Percentiles rank a stretch among this genome's conserved stretches.
These are phyloP conservation scores for Magnusiomyces clavatus DNA, from an alignment of 1,139 yeast genomes.

Conservation along the genomic window DNA sequence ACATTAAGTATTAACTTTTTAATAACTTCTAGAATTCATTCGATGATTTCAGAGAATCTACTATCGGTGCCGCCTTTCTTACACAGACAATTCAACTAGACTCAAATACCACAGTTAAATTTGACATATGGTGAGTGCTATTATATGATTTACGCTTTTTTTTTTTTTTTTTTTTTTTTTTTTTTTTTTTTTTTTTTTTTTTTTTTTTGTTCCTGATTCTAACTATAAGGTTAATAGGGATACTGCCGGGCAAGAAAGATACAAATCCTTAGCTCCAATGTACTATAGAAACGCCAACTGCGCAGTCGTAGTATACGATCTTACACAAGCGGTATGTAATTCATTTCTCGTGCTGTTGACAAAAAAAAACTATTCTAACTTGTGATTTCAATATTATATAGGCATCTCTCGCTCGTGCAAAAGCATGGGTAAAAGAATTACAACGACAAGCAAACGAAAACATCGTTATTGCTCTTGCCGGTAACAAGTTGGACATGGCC, in stretches of 20 bases:
- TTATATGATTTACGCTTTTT: neutral
- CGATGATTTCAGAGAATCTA: constrained; percentile 89
- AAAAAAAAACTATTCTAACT: too few species aligned
- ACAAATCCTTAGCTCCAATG: constrained; percentile 85
- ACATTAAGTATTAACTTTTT: neutral
- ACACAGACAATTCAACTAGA: constrained; percentile 77
- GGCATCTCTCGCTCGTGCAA: constrained; percentile 74
- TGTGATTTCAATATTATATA: constrained; percentile 2
- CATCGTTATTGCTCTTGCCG: constrained; percentile 79
- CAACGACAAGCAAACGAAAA: constrained; percentile 83
- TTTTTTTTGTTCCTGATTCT: neutral
- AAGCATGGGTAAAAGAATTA: constrained; percentile 92
- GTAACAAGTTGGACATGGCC: constrained; percentile 66
- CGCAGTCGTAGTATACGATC: constrained; percentile 76
- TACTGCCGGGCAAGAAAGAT: constrained; percentile 91
- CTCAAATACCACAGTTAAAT: constrained; percentile 42
- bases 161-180: neutral
- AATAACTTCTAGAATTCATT: constrained; percentile 52
- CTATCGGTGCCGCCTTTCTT: constrained; percentile 95
- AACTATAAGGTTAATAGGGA: constrained; percentile 46
- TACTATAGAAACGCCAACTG: constrained; percentile 84
- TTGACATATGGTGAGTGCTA: constrained; percentile 37
- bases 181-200: neutral
- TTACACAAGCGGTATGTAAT: constrained; percentile 42
- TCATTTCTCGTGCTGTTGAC: neutral